These are phyloP conservation scores for Amanita muscaria DNA, from an alignment of 768 basidiomycete genomes.

Conservation along the genomic window DNA sequence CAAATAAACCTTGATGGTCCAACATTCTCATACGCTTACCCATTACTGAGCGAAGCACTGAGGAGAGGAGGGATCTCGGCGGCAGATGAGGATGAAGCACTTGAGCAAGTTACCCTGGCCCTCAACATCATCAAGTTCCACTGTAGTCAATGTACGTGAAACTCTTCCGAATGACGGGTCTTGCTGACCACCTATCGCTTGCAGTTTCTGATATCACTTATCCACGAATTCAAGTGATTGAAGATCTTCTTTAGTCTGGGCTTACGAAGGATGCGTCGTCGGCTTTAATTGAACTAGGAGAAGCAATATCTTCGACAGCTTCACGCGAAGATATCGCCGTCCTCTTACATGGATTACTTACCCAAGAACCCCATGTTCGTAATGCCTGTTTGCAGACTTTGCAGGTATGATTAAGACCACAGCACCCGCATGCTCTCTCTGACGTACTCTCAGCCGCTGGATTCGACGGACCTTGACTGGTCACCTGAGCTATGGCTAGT, in stretches of 20 bases:
- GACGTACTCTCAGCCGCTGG: slow-evolving; percentile 60
- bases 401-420: slow-evolving; percentile 41
- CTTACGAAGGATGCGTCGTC: slow-evolving; percentile 79
- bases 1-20: slow-evolving; percentile 76
- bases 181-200: background rate
- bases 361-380: slow-evolving; percentile 83
- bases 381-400: slow-evolving; percentile 89
- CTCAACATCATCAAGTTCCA: slow-evolving; percentile 66
- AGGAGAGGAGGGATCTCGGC: slow-evolving; percentile 57
- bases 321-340: slow-evolving; percentile 52
- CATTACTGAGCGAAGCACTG: slow-evolving; percentile 65
- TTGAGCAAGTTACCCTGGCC: slow-evolving; percentile 71
- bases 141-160: slow-evolving; percentile 60
- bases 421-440: background rate
- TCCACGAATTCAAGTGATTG: slow-evolving; percentile 64
- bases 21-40: slow-evolving; percentile 76
- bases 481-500: slow-evolving; percentile 83
- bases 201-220: slow-evolving; percentile 64
- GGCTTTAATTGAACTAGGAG: slow-evolving; percentile 71
- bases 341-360: slow-evolving; percentile 64
- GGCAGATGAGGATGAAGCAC: slow-evolving; percentile 61
- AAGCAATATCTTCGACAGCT: slow-evolving; percentile 63
- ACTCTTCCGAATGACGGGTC: background rate
- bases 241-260: slow-evolving; percentile 66
- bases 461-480: slow-evolving; percentile 92